Evolutionary conservation across 768 basidiomycete species (phyloP).

Genomic region (Suillus clintonianus): DNA sequence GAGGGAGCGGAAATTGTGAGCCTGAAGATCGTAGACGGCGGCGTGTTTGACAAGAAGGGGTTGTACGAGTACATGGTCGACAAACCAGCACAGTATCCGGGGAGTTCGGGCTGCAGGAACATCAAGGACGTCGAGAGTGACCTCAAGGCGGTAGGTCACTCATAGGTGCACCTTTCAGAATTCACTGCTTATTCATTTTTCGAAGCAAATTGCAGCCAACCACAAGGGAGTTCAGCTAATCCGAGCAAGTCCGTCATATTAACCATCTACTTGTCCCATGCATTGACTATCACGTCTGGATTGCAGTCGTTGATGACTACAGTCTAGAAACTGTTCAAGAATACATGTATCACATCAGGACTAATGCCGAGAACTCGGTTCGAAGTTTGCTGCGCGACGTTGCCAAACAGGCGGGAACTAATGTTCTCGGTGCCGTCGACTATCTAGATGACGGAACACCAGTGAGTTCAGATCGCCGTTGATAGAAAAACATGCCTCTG

Average conservation of each 20-base stretch:
- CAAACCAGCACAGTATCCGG: slow-evolving; percentile 77
- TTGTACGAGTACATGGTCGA: slow-evolving; percentile 81
- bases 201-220: slow-evolving; percentile 90
- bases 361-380: slow-evolving; percentile 87
- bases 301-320: slow-evolving; percentile 82
- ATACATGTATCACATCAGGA: slow-evolving; percentile 90
- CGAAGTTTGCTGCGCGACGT: slow-evolving; percentile 79
- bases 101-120: slow-evolving; percentile 86
- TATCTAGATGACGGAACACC: slow-evolving; percentile 89
- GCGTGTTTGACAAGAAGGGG: slow-evolving; percentile 76
- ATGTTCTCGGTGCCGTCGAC: slow-evolving; percentile 70
- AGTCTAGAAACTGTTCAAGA: slow-evolving; percentile 84
- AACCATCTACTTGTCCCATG: neutral
- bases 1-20: slow-evolving; percentile 91
- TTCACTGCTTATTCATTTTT: neutral
- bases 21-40: slow-evolving; percentile 87
- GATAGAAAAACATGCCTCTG: neutral
- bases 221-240: slow-evolving; percentile 89
- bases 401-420: slow-evolving; percentile 65
- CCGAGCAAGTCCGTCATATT: slow-evolving; percentile 60
- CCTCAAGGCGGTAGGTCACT: slow-evolving; percentile 72
- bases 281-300: slow-evolving; percentile 6
- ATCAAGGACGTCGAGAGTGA: slow-evolving; percentile 91
- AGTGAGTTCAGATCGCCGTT: slow-evolving; percentile 37
- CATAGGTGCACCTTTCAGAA: neutral